These are phyloP conservation scores for Ceratocystis harringtonii DNA, from an alignment of 2,329 filamentous ascomycete species.

Conservation along the genomic window DNA sequence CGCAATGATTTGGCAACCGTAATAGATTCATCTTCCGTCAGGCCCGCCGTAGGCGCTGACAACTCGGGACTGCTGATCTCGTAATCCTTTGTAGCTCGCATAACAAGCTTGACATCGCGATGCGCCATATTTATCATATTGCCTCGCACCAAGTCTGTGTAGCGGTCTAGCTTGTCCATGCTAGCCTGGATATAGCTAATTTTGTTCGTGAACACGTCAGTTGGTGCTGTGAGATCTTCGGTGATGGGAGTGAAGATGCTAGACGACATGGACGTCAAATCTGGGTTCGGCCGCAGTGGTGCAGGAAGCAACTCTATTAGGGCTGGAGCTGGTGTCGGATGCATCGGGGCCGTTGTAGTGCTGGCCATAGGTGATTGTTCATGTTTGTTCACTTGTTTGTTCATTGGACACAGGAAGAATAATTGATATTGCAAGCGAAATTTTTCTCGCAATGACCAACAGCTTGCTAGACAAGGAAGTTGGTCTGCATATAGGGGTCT, in stretches of 20 bases:
- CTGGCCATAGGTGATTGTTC: no score
- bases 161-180: slow-evolving; percentile 13
- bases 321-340: not conserved
- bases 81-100: slow-evolving; percentile 4
- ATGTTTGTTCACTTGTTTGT: no score
- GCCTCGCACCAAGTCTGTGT: slow-evolving; percentile 14
- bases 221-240: slow-evolving; percentile 19
- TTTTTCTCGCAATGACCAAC: no score
- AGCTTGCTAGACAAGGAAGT: no score
- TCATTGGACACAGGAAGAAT: no score
- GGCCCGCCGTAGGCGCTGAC: not conserved
- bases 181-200: slow-evolving; percentile 1
- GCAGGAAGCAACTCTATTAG: not conserved
- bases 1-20: not conserved
- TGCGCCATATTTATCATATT: slow-evolving; percentile 15
- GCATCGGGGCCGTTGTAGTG: no score
- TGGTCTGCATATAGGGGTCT: no score
- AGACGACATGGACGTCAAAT: slow-evolving; percentile 20
- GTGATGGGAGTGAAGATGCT: slow-evolving; percentile 26
- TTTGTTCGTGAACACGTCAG: slow-evolving; percentile 16
- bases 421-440: no score
- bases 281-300: slow-evolving; percentile 17
- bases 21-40: slow-evolving; percentile 10
- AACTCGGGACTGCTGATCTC: slow-evolving; percentile 6
- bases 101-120: slow-evolving; percentile 8